Conservation (phyloP, 495 filamentous ascomycete genomes). For the Penicillium roqueforti region DNA sequence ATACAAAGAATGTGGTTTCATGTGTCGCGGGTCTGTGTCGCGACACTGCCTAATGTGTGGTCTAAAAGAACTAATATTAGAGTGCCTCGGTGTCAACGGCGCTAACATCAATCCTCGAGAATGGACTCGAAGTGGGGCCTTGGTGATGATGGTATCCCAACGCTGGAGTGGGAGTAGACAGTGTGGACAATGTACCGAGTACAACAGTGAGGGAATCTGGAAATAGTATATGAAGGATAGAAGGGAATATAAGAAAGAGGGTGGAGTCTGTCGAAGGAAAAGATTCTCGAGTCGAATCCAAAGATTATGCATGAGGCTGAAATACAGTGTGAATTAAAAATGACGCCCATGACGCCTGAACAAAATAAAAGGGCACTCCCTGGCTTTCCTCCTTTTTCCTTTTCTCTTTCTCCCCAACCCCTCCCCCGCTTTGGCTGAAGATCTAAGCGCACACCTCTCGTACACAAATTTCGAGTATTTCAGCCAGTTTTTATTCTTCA, state of each 20-base stretch:
- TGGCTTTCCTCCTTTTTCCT: not conserved
- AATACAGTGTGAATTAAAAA: not conserved
- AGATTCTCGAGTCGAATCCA: not conserved
- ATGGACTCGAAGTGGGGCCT: conserved; percentile 1
- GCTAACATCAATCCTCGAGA: not conserved
- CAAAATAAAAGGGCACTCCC: conserved; percentile 8
- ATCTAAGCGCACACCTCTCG: conserved; percentile 2
- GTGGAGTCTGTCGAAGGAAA: not conserved
- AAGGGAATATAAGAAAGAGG: not conserved
- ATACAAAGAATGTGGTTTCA: not conserved
- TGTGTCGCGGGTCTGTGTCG: not conserved
- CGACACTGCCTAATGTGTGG: not conserved
- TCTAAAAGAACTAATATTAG: not conserved
- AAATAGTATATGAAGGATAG: not conserved
- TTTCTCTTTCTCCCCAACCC: conserved; percentile 2
- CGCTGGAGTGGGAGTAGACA: not conserved
- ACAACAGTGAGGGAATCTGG: too few species aligned
- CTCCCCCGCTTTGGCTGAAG: conserved; percentile 6
- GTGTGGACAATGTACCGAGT: too few species aligned
- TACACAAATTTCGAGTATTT: not conserved
- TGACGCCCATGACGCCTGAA: conserved; percentile 8
- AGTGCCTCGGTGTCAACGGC: not conserved
- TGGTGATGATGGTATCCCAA: not conserved
- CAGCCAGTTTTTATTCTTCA: not conserved
- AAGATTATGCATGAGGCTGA: conserved; percentile 9